Evolutionary conservation across 495 filamentous ascomycete species (phyloP), one percentile per base, ranked within the genome.

Genomic region (Tuber aestivum): DNA sequence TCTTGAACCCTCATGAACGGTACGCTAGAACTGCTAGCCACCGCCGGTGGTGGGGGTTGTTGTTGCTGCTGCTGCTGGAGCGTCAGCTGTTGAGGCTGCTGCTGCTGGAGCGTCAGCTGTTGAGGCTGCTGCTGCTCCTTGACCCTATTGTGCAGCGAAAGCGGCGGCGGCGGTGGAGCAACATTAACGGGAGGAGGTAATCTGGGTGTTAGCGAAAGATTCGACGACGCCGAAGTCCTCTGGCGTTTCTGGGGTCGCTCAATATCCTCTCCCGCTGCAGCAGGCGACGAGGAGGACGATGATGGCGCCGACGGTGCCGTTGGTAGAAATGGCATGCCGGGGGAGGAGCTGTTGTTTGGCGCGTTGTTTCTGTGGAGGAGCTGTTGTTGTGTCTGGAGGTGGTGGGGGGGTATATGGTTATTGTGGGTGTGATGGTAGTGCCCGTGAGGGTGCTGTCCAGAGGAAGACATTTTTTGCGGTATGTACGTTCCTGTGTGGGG

Each of bases 241-340:
- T 81, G 79, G 21, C 80, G 76, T 72, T 82, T 82, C 45, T 72
- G 71, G n/a, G 80, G 80, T 69, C 80, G 80, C 70, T 79, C 78
- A 8, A 75, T 72, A 32, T 79, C 78, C 37, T 72, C 45, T 18
- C 48, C 72, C n/a, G 75, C 74, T 45, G 37, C 73, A 73, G 78
- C 75, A 42, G 79, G 78, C 9, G 79, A 80, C 21, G 78, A 77
- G 41, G 77, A 76, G 41, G 65, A 79, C 1, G 77, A 80, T 14
- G 78, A 80, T 23, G 78, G 77, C 18, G 78, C 78, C 61, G 78
- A 79, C 40, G 78, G 76, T 18, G 78, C 77, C 20, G 78, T 73
- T 3, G 76, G 72, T n/a, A 79, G 37, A 41, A 75, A 79, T 18
- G 78, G 78, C 72, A 79, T 79, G 37, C 75, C 78, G 18, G 78